Percentiles rank a stretch among this genome's conserved stretches.
These are phyloP conservation scores for Rhinocladiella similis DNA, from an alignment of 2,329 filamentous ascomycete species.

Conservation along the genomic window DNA sequence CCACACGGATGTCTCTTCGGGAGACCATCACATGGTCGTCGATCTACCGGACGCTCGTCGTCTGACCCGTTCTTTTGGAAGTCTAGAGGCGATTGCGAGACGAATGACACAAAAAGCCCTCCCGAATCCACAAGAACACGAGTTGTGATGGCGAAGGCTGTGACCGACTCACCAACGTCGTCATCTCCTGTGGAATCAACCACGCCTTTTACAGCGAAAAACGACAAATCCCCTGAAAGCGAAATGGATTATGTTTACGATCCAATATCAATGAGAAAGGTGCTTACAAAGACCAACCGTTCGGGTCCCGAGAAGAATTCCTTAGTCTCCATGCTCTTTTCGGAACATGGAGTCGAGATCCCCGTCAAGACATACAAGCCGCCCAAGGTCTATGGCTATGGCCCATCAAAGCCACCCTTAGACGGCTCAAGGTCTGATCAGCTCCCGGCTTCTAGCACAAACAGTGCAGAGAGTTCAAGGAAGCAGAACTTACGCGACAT, in stretches of 20 bases:
- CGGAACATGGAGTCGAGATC: constrained; percentile 29
- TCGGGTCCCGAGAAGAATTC: constrained; percentile 5
- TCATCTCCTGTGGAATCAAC: background rate
- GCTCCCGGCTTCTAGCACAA: background rate
- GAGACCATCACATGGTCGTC: constrained; percentile 31
- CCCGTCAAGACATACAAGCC: constrained; percentile 28
- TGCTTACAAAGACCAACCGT: constrained; percentile 20
- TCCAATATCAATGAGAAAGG: constrained; percentile 44
- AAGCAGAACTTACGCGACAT: constrained; percentile 20
- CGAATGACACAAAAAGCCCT: too few relatives aligned
- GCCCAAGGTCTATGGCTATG: constrained; percentile 26
- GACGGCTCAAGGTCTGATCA: background rate
- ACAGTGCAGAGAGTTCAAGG: constrained; percentile 16
- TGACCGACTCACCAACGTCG: too few relatives aligned
- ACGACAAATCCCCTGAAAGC: background rate
- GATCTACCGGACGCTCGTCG: constrained; percentile 21
- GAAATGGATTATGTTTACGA: constrained; percentile 38
- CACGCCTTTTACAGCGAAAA: background rate
- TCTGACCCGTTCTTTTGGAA: constrained; percentile 36
- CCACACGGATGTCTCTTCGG: constrained; percentile 45
- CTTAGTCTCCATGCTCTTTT: constrained; percentile 22
- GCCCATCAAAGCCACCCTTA: background rate
- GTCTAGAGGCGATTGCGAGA: constrained; percentile 18
- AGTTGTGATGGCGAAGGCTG: too few relatives aligned
- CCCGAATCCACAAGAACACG: too few relatives aligned